Evolutionary conservation across 306 rosid genomes (phyloP), one percentile per base, ranked within the genome.

Genomic region (Acacia crassicarpa): DNA sequence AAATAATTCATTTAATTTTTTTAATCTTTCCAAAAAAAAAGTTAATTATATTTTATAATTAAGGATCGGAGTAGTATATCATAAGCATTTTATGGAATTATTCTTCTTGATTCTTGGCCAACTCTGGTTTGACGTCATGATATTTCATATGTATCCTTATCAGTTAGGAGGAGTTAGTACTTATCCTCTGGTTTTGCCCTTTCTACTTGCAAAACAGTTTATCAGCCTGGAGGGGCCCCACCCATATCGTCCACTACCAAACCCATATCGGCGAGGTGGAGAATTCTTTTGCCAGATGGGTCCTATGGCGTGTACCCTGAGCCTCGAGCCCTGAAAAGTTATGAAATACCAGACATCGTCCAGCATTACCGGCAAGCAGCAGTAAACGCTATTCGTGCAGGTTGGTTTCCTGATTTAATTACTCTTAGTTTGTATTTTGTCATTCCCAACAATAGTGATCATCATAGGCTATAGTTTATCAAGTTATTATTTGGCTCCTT

Each of bases 171-270:
- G 14, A 51, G 70, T 78, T 48, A 69, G 23, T 51, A 63, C 46
- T 78, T 54, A 41, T 35, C 56, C 74, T 76, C 73, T 76, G 44
- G 56, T 65, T 51, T 27, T 76, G 40, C 35, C 19, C 44, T 67
- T 59, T 82, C 71, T 14, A 44, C 17, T 25, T 79, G 38, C 75
- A 51, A 46, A 80, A 40, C 84, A 95, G 99, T 89, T 81, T 88
- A 88, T 87, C 99, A 93, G 86, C 94, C 93, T 22, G 84, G 90
- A 62, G 96, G 91, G 58, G 88, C 81, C 7, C 65, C 91, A 7
- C 98, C 99, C 0, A 87, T 95, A 74, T 95, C 99, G 1, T 92
- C 99, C 48, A 92, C 98, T 2, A 75, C 27, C 82, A 89, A 83
- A 46, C 88, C 97, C 38, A 68, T 95, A 38, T 92, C 96, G 0